phyloP scores from a whole-genome alignment of 352 stramenopile genomes.

The Globisporangium viniferum region DNA sequence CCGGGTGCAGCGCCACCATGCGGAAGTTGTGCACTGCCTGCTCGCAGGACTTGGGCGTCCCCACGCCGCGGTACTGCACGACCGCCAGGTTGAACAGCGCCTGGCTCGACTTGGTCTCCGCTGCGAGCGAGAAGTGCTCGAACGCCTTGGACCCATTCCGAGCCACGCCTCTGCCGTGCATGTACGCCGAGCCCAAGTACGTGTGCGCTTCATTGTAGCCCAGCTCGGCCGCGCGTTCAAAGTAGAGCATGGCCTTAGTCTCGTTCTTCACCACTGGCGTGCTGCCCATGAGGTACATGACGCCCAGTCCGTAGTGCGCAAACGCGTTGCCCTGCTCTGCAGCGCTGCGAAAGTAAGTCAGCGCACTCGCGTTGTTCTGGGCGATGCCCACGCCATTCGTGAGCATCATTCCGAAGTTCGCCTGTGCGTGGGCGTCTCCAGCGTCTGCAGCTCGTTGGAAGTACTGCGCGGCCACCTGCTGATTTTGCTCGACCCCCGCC shows the following conservation, averaged over 20 bases:
- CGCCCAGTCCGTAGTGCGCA: slow-evolving; percentile 61
- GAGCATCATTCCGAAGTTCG: slow-evolving; percentile 73
- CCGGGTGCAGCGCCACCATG: slow-evolving; percentile 51
- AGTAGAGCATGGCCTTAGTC: slow-evolving; percentile 52
- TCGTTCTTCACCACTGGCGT: slow-evolving; percentile 49
- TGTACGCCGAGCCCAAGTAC: slow-evolving; percentile 63
- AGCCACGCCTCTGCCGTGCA: slow-evolving; percentile 50
- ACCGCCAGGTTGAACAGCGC: slow-evolving; percentile 69
- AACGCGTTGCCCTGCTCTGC: slow-evolving; percentile 56
- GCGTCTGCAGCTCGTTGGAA: slow-evolving; percentile 69
- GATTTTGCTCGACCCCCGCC: slow-evolving; percentile 50
- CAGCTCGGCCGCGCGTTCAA: slow-evolving; percentile 52
- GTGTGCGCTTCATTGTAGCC: slow-evolving; percentile 66
- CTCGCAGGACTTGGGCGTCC: slow-evolving; percentile 43
- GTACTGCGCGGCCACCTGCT: slow-evolving; percentile 42
- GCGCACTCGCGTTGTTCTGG: slow-evolving; percentile 51
- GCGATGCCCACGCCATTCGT: slow-evolving; percentile 58
- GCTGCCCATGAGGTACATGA: slow-evolving; percentile 55
- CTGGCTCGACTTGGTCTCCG: slow-evolving; percentile 43
- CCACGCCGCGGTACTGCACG: slow-evolving; percentile 67
- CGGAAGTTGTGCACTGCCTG: slow-evolving; percentile 57
- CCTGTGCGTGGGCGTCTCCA: slow-evolving; percentile 58
- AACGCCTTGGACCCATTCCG: slow-evolving; percentile 51
- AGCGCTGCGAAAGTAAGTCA: slow-evolving; percentile 59
- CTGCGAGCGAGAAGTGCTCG: slow-evolving; percentile 58